These are phyloP conservation scores for Colletotrichum sp. DNA, from an alignment of 2,329 filamentous ascomycete species.

Conservation along the genomic window DNA sequence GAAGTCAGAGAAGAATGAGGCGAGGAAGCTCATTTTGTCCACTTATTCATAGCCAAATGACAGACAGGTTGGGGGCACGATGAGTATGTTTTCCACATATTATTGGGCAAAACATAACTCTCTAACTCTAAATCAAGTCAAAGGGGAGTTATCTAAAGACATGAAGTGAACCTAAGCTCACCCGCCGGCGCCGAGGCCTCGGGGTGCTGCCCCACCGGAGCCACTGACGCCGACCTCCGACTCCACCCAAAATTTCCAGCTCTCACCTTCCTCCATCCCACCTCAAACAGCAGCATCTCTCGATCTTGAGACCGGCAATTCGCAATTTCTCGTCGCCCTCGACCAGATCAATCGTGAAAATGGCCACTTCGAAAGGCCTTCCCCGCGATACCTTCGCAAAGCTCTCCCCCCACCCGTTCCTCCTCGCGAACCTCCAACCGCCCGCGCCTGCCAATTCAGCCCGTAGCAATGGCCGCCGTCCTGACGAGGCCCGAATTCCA, in stretches of 20 bases:
- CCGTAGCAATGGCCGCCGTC: constrained; percentile 82
- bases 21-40: too few relatives aligned
- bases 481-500: constrained; percentile 72
- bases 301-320: not conserved
- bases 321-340: rapidly evolving
- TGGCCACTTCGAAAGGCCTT: constrained; percentile 47
- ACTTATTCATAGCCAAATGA: too few relatives aligned
- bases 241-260: constrained; percentile 19
- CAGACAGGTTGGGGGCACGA: too few relatives aligned
- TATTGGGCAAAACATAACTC: too few relatives aligned
- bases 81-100: rapidly evolving
- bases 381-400: constrained; percentile 81
- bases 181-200: not conserved
- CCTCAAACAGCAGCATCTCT: not conserved
- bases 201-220: constrained; percentile 1
- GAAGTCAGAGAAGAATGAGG: too few relatives aligned
- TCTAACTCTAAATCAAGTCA: too few relatives aligned
- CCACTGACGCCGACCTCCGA: constrained; percentile 8
- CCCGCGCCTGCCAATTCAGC: constrained; percentile 49
- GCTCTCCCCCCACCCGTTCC: constrained; percentile 86
- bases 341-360: constrained; percentile 4
- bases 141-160: too few relatives aligned
- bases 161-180: not conserved
- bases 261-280: not conserved
- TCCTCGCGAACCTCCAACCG: constrained; percentile 84